A percentile compares a stretch with the other conserved stretches of the same genome.
phyloP scores from a whole-genome alignment of 2,329 filamentous ascomycete species.

The Xylariaceae sp. region DNA sequence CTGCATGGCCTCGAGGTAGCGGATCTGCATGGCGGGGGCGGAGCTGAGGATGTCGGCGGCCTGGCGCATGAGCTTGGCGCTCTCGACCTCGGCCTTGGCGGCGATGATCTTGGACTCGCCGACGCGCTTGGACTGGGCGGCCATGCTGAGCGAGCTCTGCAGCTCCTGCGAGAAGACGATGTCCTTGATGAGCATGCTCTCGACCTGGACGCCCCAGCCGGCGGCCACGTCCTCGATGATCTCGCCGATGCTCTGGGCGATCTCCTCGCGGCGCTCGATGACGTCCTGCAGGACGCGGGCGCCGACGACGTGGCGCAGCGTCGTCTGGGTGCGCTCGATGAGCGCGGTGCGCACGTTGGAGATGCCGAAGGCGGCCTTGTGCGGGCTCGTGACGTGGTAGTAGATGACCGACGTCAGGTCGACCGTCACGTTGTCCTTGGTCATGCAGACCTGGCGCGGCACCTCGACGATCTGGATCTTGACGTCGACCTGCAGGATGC shows the following conservation, averaged over 20 bases:
- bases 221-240: constrained; percentile 94
- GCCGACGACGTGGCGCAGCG: constrained; percentile 90
- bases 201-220: constrained; percentile 92
- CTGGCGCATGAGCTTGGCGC: constrained; percentile 86
- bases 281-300: constrained; percentile 95
- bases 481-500: constrained; percentile 86
- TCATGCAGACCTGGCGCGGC: constrained; percentile 96
- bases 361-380: constrained; percentile 97
- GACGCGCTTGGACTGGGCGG: constrained; percentile 95
- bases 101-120: constrained; percentile 98
- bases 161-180: constrained; percentile 95
- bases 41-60: constrained; percentile 89
- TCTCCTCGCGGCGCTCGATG: constrained; percentile 95
- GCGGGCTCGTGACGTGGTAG: constrained; percentile 92
- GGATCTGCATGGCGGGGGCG: constrained; percentile 95
- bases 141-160: constrained; percentile 95
- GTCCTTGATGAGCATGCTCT: constrained; percentile 99
- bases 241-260: constrained; percentile 88
- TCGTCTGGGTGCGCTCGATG: constrained; percentile 95
- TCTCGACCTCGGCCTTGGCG: constrained; percentile 93
- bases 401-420: constrained; percentile 96
- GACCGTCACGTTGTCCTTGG: constrained; percentile 96
- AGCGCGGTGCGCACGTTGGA: constrained; percentile 92
- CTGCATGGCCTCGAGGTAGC: constrained; percentile 98
- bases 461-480: constrained; percentile 99